Evolutionary conservation across 352 stramenopile genomes (phyloP), one percentile per base, ranked within the genome.

Genomic region (Pythium aquatile): DNA sequence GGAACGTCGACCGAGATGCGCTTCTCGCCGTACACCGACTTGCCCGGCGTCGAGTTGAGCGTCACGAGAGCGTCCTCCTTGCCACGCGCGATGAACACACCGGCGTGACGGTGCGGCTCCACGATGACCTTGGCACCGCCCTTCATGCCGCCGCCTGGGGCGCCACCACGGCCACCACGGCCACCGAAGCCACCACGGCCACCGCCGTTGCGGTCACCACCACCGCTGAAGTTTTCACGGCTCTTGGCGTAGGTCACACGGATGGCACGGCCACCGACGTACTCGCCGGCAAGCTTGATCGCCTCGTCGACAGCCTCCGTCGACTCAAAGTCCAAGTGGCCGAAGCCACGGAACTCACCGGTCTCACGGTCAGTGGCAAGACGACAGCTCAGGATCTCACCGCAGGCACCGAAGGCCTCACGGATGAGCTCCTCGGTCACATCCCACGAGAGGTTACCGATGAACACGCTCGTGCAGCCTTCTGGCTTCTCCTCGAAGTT

Each of bases 21-120:
- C 85, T 99, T 99, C 80, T 99, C 98, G 64, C 97, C 98, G 82
- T 99, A 99, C 39, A 99, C 98, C n/a, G 71, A 92, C 85, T 99
- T 98, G 73, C 97, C 97, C 30, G 98, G 98, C 29, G 97, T 99
- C 66, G 93, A 98, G 81, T 99, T 99, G 58, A 99, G 90, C 32
- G 98, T 99, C 61, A 99, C 97, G 32, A 99, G 81, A 17, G 97
- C 97, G 83, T 99, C 98, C 77, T 99, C 98, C 85, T 99, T 99
- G 70, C 90, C 87, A 58, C 95, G 90, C 47, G 98, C 97, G 65
- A 99, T 98, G 78, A 99, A 99, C 46, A 99, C 95, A 66, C 98
- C 98, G 63, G 97, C 92, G 85, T 99, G 97, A 74, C 96, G 91
- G 79, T 99, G 97, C 58, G 97, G 96, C 79, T 99, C 97, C 44